These are phyloP conservation scores for Phyllosticta paracitricarpa DNA, from an alignment of 2,329 filamentous ascomycete genomes.

Conservation along the genomic window DNA sequence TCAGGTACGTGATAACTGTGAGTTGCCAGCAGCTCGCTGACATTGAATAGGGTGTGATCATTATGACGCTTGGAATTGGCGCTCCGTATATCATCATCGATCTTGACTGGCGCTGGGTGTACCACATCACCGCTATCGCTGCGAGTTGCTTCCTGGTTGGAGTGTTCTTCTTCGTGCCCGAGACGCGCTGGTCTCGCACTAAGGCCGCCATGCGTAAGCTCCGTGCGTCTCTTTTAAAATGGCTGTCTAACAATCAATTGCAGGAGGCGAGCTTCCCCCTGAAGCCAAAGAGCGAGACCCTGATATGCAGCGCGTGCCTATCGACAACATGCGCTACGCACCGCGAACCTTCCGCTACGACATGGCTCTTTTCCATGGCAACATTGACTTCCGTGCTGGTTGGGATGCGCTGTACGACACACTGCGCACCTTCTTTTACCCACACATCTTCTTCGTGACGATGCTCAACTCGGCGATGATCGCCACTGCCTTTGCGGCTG, in stretches of 20 bases:
- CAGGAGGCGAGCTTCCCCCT: conserved; percentile 11
- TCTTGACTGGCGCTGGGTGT: conserved; percentile 21
- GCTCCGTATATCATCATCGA: conserved; percentile 19
- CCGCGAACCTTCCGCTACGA: conserved; percentile 17
- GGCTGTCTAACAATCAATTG: neutral
- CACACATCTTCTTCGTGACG: conserved; percentile 23
- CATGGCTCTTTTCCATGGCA: conserved; percentile 16
- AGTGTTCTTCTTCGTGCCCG: conserved; percentile 18
- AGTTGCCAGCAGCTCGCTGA: neutral
- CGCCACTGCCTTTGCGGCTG: conserved; percentile 17
- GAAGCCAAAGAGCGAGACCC: conserved; percentile 3
- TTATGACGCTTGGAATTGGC: conserved; percentile 19
- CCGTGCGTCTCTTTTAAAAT: neutral
- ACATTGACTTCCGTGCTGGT: conserved; percentile 16
- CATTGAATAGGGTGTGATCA: conserved; percentile 15
- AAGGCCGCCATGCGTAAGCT: conserved; percentile 10
- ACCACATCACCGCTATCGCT: conserved; percentile 18
- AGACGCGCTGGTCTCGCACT: conserved; percentile 19
- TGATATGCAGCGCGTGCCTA: neutral
- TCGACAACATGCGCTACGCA: conserved; percentile 3
- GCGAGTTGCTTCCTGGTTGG: conserved; percentile 18
- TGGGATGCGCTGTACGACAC: conserved; percentile 20
- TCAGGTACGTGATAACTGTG: conserved; percentile 10
- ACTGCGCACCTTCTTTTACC: conserved; percentile 21
- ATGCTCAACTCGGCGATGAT: conserved; percentile 22